Evolutionary conservation across 805 yeast species (phyloP).

Genomic region (Saccharomycopsis fodiens): DNA sequence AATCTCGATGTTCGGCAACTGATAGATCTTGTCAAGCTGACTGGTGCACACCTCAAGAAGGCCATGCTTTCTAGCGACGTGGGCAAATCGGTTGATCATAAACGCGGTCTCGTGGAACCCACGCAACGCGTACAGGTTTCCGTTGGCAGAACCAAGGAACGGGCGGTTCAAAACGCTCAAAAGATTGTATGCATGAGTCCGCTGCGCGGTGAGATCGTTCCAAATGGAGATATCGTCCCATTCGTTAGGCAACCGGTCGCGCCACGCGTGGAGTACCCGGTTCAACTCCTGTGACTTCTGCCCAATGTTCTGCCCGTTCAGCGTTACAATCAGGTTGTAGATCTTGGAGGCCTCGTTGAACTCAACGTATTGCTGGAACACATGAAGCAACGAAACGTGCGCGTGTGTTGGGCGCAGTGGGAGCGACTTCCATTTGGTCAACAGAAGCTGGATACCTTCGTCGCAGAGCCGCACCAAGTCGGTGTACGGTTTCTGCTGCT

Average conservation of each 20-base stretch:
- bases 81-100: conserved; percentile 97
- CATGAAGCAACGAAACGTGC: conserved; percentile 82
- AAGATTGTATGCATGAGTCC: conserved; percentile 95
- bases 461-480: conserved; percentile 83
- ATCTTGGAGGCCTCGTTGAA: conserved; percentile 96
- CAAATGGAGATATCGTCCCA: conserved; percentile 98
- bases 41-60: conserved; percentile 95
- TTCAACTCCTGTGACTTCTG: conserved; percentile 89
- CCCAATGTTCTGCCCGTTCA: conserved; percentile 88
- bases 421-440: conserved; percentile 87
- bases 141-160: conserved; percentile 39
- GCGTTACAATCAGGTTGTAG: conserved; percentile 75
- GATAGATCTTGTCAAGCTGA: conserved; percentile 87
- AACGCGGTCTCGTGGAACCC: conserved; percentile 99
- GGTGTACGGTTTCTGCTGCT: conserved; percentile 75
- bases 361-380: conserved; percentile 95
- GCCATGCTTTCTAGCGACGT: conserved; percentile 92
- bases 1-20: conserved; percentile 93
- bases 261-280: conserved; percentile 93
- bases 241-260: conserved; percentile 89
- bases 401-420: conserved; percentile 72
- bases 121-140: conserved; percentile 84
- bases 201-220: conserved; percentile 97
- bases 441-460: conserved; percentile 89
- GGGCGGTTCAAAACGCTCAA: conserved; percentile 93